phyloP scores from a whole-genome alignment of 306 rosid species.

The Ammopiptanthus mongolicus region DNA sequence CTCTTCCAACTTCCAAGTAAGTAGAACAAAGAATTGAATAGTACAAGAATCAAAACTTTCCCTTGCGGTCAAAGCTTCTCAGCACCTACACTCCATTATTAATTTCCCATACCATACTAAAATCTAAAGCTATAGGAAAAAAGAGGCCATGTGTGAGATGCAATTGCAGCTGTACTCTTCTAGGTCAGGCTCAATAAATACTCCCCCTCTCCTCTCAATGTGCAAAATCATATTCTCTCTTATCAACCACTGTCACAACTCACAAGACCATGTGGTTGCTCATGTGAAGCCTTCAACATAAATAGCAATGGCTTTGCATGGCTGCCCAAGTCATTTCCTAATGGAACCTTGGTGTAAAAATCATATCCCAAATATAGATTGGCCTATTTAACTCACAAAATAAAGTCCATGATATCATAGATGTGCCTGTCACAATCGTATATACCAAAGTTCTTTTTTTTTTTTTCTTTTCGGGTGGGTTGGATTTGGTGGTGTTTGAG shows the following conservation, averaged over 20 bases:
- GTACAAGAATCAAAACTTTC: constrained; percentile 34
- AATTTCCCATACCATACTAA: constrained; percentile 38
- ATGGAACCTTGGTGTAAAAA: constrained; percentile 16
- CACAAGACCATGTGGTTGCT: constrained; percentile 41
- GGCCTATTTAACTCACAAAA: neutral
- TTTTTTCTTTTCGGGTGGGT: neutral
- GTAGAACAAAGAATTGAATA: constrained; percentile 19
- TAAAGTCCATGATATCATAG: constrained; percentile 7
- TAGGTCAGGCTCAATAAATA: constrained; percentile 52
- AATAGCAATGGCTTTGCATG: constrained; percentile 39
- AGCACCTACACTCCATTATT: constrained; percentile 37
- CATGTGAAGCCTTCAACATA: constrained; percentile 45
- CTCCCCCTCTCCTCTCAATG: constrained; percentile 5
- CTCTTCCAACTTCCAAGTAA: constrained; percentile 11
- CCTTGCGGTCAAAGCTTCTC: constrained; percentile 35
- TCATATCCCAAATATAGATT: constrained; percentile 30
- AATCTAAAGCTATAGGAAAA: constrained; percentile 31
- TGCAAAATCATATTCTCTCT: constrained; percentile 24
- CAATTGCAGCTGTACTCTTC: constrained; percentile 26
- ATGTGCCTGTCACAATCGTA: constrained; percentile 23
- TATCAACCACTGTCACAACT: constrained; percentile 33
- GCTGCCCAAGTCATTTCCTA: constrained; percentile 37
- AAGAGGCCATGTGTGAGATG: constrained; percentile 45
- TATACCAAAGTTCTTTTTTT: neutral
- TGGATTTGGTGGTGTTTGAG: constrained; percentile 9